These are phyloP conservation scores for Verticillium longisporum DNA, from an alignment of 2,329 filamentous ascomycete species.

Conservation along the genomic window DNA sequence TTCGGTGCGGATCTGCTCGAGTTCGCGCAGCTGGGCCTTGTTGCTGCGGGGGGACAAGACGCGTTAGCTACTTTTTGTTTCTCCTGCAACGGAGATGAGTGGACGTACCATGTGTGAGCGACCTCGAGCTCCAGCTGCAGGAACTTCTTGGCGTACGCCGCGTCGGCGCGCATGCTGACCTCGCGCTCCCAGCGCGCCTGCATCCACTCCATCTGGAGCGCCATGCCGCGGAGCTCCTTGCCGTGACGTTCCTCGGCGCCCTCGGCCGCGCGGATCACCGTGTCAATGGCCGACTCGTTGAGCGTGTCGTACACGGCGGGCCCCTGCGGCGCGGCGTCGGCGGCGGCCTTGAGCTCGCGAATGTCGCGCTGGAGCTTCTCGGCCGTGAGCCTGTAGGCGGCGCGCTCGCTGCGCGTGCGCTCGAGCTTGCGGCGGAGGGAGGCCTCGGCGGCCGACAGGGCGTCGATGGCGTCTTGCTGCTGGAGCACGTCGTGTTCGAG, in stretches of 20 bases:
- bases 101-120: slow-evolving; percentile 78
- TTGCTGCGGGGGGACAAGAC: slow-evolving; percentile 54
- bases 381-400: slow-evolving; percentile 44
- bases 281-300: slow-evolving; percentile 44
- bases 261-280: slow-evolving; percentile 50
- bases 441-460: slow-evolving; percentile 47
- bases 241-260: slow-evolving; percentile 62
- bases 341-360: slow-evolving; percentile 34
- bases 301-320: slow-evolving; percentile 20
- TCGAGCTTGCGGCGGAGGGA: slow-evolving; percentile 62
- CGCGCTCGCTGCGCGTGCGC: slow-evolving; percentile 59
- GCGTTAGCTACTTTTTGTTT: slow-evolving; percentile 15
- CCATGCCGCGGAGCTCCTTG: slow-evolving; percentile 73
- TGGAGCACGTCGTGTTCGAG: slow-evolving; percentile 67
- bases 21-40: slow-evolving; percentile 79
- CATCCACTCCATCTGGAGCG: slow-evolving; percentile 87
- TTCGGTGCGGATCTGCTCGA: slow-evolving; percentile 65
- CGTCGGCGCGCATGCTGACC: slow-evolving; percentile 68
- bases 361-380: slow-evolving; percentile 49
- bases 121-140: slow-evolving; percentile 74
- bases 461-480: slow-evolving; percentile 58
- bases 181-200: slow-evolving; percentile 76
- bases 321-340: slow-evolving; percentile 17
- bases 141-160: slow-evolving; percentile 82
- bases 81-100: too few relatives aligned